phyloP scores from a whole-genome alignment of 2,329 filamentous ascomycete species.

The Pseudocercospora pini-densiflorae region DNA sequence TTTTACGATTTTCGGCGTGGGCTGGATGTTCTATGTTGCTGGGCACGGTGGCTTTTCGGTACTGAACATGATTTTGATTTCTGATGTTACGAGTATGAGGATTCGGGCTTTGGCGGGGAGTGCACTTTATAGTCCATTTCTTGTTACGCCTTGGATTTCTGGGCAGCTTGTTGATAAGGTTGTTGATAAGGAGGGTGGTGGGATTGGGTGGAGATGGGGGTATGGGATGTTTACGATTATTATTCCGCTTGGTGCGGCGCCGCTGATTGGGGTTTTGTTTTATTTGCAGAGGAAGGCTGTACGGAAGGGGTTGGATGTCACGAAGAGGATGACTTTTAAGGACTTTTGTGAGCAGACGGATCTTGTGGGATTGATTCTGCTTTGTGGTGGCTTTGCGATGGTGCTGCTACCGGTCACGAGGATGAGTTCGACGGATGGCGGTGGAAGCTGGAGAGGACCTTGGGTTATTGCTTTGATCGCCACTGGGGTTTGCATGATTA shows the following conservation, averaged over 20 bases:
- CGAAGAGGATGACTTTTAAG: conserved; percentile 33
- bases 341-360: conserved; percentile 43
- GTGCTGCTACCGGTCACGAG: conserved; percentile 55
- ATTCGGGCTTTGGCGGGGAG: conserved; percentile 47
- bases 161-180: conserved; percentile 50
- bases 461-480: conserved; percentile 53
- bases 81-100: conserved; percentile 48
- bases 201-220: conserved; percentile 52
- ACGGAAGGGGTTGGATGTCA: conserved; percentile 35
- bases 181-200: conserved; percentile 44
- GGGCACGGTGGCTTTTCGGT: conserved; percentile 48
- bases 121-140: conserved; percentile 46
- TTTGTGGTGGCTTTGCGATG: conserved; percentile 54
- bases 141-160: conserved; percentile 48
- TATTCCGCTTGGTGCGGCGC: conserved; percentile 45
- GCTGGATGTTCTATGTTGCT: conserved; percentile 44
- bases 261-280: conserved; percentile 45
- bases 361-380: conserved; percentile 50
- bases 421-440: conserved; percentile 39
- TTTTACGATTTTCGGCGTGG: conserved; percentile 45
- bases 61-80: conserved; percentile 49
- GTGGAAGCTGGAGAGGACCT: conserved; percentile 48
- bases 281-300: conserved; percentile 44
- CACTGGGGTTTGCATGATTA: conserved; percentile 48
- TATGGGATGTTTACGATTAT: conserved; percentile 52